Evolutionary conservation across 805 yeast genomes (phyloP).

Genomic region (Candida insectorum): DNA sequence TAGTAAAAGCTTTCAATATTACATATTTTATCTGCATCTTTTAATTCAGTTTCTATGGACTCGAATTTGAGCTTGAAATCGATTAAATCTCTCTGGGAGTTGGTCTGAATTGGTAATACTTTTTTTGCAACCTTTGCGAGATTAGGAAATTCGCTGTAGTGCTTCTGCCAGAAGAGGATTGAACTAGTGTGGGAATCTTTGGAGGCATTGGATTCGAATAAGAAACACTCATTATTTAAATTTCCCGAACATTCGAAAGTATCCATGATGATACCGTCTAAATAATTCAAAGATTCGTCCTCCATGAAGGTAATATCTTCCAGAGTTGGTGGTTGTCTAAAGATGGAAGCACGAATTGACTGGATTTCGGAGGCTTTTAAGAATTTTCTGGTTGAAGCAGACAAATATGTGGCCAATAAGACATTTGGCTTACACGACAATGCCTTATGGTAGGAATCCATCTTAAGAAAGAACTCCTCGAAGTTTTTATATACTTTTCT

Average conservation of each 20-base stretch:
- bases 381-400: constrained; percentile 10
- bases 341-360: constrained; percentile 1
- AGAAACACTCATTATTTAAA: constrained; percentile 21
- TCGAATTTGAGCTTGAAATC: constrained; percentile 12
- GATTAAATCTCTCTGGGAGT: constrained; percentile 14
- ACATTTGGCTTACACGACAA: constrained; percentile 8
- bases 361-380: constrained; percentile 9
- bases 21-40: constrained; percentile 5
- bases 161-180: constrained; percentile 19
- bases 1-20: constrained; percentile 8
- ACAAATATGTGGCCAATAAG: constrained; percentile 8
- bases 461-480: constrained; percentile 6
- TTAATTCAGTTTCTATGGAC: background rate
- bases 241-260: constrained; percentile 26
- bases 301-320: constrained; percentile 2
- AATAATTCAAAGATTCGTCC: constrained; percentile 10
- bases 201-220: constrained; percentile 21
- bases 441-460: constrained; percentile 7
- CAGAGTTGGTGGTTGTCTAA: background rate
- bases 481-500: constrained; percentile 3
- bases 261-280: constrained; percentile 17
- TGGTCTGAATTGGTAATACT: constrained; percentile 16
- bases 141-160: constrained; percentile 14
- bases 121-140: constrained; percentile 13
- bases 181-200: constrained; percentile 6